Evolutionary conservation across 768 basidiomycete species (phyloP).

Genomic region (Cystobasidium ongulense): DNA sequence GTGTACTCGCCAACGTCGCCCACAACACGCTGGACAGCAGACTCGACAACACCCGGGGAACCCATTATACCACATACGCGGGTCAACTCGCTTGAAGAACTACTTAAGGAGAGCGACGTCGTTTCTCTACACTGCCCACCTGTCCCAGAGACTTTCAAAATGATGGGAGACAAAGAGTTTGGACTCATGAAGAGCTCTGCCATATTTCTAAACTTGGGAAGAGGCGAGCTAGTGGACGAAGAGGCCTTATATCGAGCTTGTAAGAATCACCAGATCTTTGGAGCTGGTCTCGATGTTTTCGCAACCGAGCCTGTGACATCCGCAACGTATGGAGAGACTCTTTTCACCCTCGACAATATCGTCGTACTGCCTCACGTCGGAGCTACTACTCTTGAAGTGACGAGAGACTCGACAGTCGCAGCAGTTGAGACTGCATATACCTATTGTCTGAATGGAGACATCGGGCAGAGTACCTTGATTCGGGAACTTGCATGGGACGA

Average conservation of each 20-base stretch:
- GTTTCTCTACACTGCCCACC: slow-evolving; percentile 59
- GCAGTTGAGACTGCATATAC: slow-evolving; percentile 24
- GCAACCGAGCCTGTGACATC: slow-evolving; percentile 58
- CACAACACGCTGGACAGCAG: slow-evolving; percentile 16
- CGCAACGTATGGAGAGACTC: slow-evolving; percentile 49
- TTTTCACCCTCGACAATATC: slow-evolving; percentile 53
- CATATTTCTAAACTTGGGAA: slow-evolving; percentile 59
- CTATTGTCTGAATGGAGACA: neutral
- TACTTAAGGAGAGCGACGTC: slow-evolving; percentile 55
- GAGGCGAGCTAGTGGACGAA: slow-evolving; percentile 62
- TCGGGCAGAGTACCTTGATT: slow-evolving; percentile 21
- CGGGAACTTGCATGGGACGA: neutral
- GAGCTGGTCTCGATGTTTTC: slow-evolving; percentile 59
- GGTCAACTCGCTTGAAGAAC: slow-evolving; percentile 54
- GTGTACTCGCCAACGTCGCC: slow-evolving; percentile 11
- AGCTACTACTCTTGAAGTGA: slow-evolving; percentile 43
- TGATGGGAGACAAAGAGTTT: slow-evolving; percentile 52
- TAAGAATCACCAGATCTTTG: slow-evolving; percentile 51
- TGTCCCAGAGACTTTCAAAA: slow-evolving; percentile 51
- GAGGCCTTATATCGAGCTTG: slow-evolving; percentile 52
- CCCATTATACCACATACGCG: slow-evolving; percentile 56
- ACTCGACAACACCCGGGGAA: slow-evolving; percentile 51
- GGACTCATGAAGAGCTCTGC: slow-evolving; percentile 55
- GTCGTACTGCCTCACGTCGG: slow-evolving; percentile 59
- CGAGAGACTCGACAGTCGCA: slow-evolving; percentile 18